Conservation (phyloP, 2,329 filamentous ascomycete genomes). For the Daldinia eschscholtzii region DNA sequence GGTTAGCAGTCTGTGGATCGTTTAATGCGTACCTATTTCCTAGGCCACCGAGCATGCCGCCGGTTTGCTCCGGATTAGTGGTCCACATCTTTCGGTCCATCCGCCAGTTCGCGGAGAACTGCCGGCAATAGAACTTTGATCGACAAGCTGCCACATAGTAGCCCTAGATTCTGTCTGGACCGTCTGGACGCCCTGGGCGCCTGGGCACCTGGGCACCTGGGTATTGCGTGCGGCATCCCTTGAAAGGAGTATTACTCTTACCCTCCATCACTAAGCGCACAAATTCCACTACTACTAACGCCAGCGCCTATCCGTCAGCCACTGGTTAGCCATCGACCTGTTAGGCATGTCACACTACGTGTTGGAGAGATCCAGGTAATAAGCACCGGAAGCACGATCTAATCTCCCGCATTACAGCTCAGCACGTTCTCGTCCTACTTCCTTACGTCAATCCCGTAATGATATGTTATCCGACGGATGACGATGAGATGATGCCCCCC, state of each 20-base stretch:
- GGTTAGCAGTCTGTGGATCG: background rate
- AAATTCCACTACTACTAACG: conserved; percentile 20
- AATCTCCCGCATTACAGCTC: conserved; percentile 32
- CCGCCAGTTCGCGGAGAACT: conserved; percentile 30
- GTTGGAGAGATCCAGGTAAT: conserved; percentile 31
- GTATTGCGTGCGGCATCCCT: background rate
- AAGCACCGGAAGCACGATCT: conserved; percentile 33
- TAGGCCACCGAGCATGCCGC: conserved; percentile 16
- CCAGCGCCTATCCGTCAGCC: conserved; percentile 16
- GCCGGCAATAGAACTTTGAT: conserved; percentile 19
- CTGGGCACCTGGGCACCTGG: background rate
- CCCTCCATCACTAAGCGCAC: conserved; percentile 27
- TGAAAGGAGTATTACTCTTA: conserved; percentile 3
- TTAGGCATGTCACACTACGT: conserved; percentile 36
- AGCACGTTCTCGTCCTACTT: conserved; percentile 31
- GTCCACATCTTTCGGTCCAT: conserved; percentile 14
- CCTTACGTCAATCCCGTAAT: conserved; percentile 35
- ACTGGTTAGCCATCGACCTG: conserved; percentile 20
- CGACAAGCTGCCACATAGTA: conserved; percentile 20
- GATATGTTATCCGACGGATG: conserved; percentile 25
- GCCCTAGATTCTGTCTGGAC: background rate
- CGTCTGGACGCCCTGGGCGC: background rate
- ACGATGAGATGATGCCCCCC: conserved; percentile 20
- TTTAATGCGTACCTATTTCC: background rate
- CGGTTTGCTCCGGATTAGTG: conserved; percentile 28